Percentiles rank a stretch among this genome's conserved stretches.
phyloP scores from a whole-genome alignment of 208 protist species.

The Wallacemonas sp. region DNA sequence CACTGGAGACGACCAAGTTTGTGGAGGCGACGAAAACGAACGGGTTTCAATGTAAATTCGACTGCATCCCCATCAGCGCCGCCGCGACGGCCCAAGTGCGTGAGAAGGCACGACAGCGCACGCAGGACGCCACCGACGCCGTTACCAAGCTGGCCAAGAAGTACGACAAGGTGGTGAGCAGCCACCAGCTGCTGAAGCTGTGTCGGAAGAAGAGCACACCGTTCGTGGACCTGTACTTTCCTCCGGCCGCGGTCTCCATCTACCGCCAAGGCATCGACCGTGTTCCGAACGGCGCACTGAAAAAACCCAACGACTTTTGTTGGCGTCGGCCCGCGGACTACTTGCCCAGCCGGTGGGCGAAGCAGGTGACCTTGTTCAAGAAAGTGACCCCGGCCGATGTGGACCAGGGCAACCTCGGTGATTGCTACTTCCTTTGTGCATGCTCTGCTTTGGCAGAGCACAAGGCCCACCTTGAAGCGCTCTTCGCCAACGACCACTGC shows the following conservation, averaged over 20 bases:
- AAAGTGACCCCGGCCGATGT: constrained; percentile 57
- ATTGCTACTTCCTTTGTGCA: constrained; percentile 73
- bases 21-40: constrained; percentile 36
- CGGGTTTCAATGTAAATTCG: constrained; percentile 34
- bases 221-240: constrained; percentile 60
- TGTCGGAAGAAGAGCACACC: constrained; percentile 30
- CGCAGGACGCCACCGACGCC: constrained; percentile 11
- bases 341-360: constrained; percentile 40
- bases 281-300: constrained; percentile 25
- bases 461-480: constrained; percentile 32
- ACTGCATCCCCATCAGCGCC: constrained; percentile 28
- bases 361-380: constrained; percentile 40
- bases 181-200: constrained; percentile 34
- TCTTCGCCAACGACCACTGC: constrained; percentile 48
- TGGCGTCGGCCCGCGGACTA: constrained; percentile 62
- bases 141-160: constrained; percentile 22
- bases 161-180: constrained; percentile 29
- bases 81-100: constrained; percentile 10
- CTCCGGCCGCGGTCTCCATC: constrained; percentile 40
- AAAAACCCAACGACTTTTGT: constrained; percentile 26
- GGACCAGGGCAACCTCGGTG: constrained; percentile 65
- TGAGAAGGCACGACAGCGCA: constrained; percentile 13
- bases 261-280: constrained; percentile 44
- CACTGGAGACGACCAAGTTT: constrained; percentile 45
- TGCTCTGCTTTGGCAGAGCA: constrained; percentile 47